Evolutionary conservation across 2,329 filamentous ascomycete genomes (phyloP), one percentile per base, ranked within the genome.

Genomic region (Penicillium freii): DNA sequence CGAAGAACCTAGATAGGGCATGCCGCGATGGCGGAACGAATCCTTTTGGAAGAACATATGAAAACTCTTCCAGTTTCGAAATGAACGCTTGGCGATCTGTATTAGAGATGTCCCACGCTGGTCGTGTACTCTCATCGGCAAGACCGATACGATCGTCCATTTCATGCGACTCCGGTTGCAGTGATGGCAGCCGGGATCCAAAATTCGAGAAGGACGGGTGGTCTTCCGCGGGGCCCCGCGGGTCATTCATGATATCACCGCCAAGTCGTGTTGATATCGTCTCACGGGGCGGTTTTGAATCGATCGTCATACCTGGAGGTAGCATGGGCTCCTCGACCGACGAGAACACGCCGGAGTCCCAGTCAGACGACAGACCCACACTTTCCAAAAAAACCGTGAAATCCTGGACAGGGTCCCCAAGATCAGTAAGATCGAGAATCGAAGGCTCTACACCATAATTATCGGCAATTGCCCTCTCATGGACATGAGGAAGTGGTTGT

Each of bases 11-110:
- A 40, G 77, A 79, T 33, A 82, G 63, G 0, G 76, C 74, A 66
- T 81, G 77, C 33, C 77, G 73, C 19, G 80, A 80, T 4, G 80
- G 80, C n/a, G 79, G 73, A 27, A 75, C 69, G 59, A 81, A 82
- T 1, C 72, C 72, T 52, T 75, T 75, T 10, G 79, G 78, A 43
- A 81, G 74, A 50, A 79, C 70, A 59, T 73, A 73, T 46, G 77
- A 72, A 57, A 80, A 80, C 34, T 77, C 76, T 34, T 78, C 77
- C 9, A 80, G 68, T 54, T 78, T 78, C 5, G 72, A 68, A 25
- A 78, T 66, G 51, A 80, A 79, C 6, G 74, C 58, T 60, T 79
- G 77, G 21, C 77, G 75, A 58, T 80, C 78, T 25, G 75, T 57
- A 62, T 79, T 79, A 8, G 77, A 75, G 29, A 80, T 76, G 54